Conservation (phyloP, 768 basidiomycete genomes). For the Aureoboletus auriporus region DNA sequence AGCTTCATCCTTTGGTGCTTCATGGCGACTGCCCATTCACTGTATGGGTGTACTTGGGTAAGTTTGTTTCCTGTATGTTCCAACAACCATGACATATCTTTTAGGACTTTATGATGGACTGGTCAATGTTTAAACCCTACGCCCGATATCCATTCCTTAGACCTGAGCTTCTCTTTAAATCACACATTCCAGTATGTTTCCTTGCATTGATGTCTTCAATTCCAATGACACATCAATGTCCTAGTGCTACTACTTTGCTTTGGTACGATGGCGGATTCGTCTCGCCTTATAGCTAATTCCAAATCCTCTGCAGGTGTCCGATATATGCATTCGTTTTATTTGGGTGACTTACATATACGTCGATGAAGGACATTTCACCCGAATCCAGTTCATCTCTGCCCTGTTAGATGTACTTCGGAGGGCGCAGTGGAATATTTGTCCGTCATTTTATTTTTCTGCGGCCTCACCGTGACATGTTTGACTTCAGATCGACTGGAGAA, state of each 20-base stretch:
- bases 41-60: conserved; percentile 81
- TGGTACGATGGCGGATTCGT: conserved; percentile 40
- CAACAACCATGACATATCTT: background rate
- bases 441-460: conserved; percentile 21
- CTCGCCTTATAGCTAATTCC: background rate
- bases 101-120: conserved; percentile 87
- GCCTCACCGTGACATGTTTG: background rate
- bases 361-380: conserved; percentile 40
- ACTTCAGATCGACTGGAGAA: conserved; percentile 73
- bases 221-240: background rate
- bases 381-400: conserved; percentile 65
- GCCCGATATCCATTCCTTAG: conserved; percentile 62
- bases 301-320: conserved; percentile 48
- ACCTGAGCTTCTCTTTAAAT: conserved; percentile 67
- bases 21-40: conserved; percentile 54
- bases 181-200: conserved; percentile 46
- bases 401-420: conserved; percentile 76
- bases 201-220: background rate
- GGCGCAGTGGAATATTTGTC: conserved; percentile 92
- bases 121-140: conserved; percentile 72
- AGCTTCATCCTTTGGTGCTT: conserved; percentile 69
- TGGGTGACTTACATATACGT: conserved; percentile 78
- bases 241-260: conserved; percentile 78
- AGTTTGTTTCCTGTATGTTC: conserved; percentile 16
- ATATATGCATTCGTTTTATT: conserved; percentile 71